Base-by-base conservation (phyloP, 2,329 filamentous ascomycete species). In the Penicillium sp. region DNA sequence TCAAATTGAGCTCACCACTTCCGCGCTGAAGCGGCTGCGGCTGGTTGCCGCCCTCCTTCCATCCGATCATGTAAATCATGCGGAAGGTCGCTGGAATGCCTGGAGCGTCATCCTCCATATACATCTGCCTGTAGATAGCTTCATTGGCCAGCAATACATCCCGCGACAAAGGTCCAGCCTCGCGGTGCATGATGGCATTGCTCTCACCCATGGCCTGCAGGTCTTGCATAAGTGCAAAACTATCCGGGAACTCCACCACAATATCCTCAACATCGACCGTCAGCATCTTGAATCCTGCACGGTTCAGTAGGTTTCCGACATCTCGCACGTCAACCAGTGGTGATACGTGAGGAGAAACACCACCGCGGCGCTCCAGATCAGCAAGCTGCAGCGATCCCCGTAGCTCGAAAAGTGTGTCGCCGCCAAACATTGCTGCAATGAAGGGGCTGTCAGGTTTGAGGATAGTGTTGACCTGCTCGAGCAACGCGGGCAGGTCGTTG, bases 211-310 rank as follows among this genome's bases (percentile, higher is more conserved):
- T 99, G 26, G 91, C 89, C 76, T 98, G 94, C 58, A 99, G 80
- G 76, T 99, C 95, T 69, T 89, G 85, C 93, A 99, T 97, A 57
- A 99, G 81, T 1, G 92, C 87, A 79, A 97, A 97, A 0, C 85
- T 90, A 77, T 94, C 87, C 0, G 95, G 95, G 73, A 93, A 99
- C 75, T 97, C 93, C 33, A 99, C 92, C 30, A 98, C 87, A 54
- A 99, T 96, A 77, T 99, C 95, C 77, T 99, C 96, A 14, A 99
- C 89, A 71, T 99, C 95, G 0, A 99, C 93, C 0, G 96, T 99
- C 69, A 98, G 82, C 82, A 99, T 90, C 77, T 93, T 96, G 82
- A 98, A 99, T 19, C 93, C 93, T 0, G 94, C 91, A 64, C 89
- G 88, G 68, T 91, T 90, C 64, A 99, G 80, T 57, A 99, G 80